Conservation (phyloP, 177 flowering plant genomes). For the Telopea speciosissima region DNA sequence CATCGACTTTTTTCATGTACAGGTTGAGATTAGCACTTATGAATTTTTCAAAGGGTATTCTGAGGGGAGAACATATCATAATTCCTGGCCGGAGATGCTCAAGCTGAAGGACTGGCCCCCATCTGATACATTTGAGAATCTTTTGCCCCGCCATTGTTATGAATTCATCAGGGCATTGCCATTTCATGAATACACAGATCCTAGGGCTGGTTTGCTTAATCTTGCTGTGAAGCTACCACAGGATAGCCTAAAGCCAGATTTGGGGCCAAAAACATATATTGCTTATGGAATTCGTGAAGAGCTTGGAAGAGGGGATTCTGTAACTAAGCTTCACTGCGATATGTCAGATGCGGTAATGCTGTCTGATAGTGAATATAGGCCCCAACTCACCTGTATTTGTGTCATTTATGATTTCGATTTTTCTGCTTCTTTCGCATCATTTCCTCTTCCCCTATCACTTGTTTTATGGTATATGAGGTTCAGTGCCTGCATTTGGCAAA, state of each 20-base stretch:
- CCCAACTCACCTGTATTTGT: background rate
- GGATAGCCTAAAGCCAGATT: conserved; percentile 47
- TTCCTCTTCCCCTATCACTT: background rate
- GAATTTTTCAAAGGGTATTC: conserved; percentile 60
- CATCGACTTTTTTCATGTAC: conserved; percentile 8
- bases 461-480: background rate
- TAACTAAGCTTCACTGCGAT: conserved; percentile 87
- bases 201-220: conserved; percentile 57
- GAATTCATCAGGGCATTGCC: conserved; percentile 70
- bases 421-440: background rate
- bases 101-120: conserved; percentile 90
- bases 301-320: conserved; percentile 93
- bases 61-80: conserved; percentile 49
- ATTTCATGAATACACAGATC: conserved; percentile 56
- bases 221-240: conserved; percentile 59
- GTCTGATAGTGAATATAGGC: background rate
- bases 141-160: conserved; percentile 73
- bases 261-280: conserved; percentile 81
- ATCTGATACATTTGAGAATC: conserved; percentile 63
- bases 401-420: background rate
- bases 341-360: conserved; percentile 81
- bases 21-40: conserved; percentile 59
- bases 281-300: conserved; percentile 41
- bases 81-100: conserved; percentile 80
- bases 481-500: background rate